phyloP scores from a whole-genome alignment of 306 rosid species.

The Quillaja saponaria region DNA sequence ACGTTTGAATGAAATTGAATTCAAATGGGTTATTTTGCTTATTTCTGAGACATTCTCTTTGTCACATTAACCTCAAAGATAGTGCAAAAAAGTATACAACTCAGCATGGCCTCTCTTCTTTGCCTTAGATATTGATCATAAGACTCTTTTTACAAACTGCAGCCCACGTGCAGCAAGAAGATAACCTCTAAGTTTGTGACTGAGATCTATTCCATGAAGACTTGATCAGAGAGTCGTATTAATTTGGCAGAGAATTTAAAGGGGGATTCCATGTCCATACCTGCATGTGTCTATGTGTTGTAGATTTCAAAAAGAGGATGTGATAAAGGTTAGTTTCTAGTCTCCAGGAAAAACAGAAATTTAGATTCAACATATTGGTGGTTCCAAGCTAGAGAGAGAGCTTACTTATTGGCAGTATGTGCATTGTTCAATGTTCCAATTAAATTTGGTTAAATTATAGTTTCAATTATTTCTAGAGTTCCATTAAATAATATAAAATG shows the following conservation, averaged over 20 bases:
- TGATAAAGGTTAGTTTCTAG: no score
- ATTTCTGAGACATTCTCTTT: conserved; percentile 16
- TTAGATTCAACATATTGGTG: conserved; percentile 29
- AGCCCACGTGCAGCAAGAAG: no score
- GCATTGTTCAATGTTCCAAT: conserved; percentile 31
- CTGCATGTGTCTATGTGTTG: no score
- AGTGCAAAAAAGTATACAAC: conserved; percentile 19
- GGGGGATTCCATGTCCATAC: conserved; percentile 29
- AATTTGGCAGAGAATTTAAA: conserved; percentile 32
- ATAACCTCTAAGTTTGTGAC: no score
- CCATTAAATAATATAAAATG: neutral
- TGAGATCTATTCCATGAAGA: conserved; percentile 19
- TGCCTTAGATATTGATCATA: no score
- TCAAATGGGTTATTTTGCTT: neutral
- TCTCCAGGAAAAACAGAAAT: no score
- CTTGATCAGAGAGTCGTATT: conserved; percentile 7
- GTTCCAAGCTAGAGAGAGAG: neutral
- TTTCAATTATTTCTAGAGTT: conserved; percentile 13
- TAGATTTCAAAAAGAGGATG: no score
- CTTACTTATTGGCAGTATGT: conserved; percentile 14
- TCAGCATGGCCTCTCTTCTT: conserved; percentile 20
- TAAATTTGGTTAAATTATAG: conserved; percentile 24
- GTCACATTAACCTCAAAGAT: conserved; percentile 19
- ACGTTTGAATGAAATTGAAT: neutral
- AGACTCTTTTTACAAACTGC: no score